phyloP scores from a whole-genome alignment of 2,329 filamentous ascomycete genomes.

The Phialocephala sp. region DNA sequence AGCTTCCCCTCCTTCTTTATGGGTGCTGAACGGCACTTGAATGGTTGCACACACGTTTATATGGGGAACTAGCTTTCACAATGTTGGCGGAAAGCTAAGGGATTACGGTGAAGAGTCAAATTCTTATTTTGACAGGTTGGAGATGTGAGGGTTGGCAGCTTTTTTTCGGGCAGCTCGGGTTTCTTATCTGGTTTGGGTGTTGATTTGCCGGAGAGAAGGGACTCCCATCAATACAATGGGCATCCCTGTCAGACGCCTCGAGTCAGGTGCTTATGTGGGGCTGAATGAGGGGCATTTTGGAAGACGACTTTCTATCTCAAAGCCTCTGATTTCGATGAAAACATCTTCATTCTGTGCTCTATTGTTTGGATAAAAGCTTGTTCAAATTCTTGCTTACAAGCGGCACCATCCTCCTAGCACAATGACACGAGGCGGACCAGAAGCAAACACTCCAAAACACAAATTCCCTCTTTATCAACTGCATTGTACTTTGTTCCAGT shows the following conservation, averaged over 20 bases:
- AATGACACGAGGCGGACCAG: too few species aligned
- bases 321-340: neutral
- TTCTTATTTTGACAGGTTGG: neutral
- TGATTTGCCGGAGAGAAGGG: neutral
- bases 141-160: neutral
- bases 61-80: neutral
- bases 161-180: neutral
- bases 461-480: too few species aligned
- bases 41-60: neutral
- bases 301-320: too few species aligned
- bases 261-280: constrained; percentile 6
- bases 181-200: neutral
- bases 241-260: neutral
- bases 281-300: neutral
- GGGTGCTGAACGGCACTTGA: constrained; percentile 1
- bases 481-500: too few species aligned
- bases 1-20: neutral
- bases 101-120: constrained; percentile 10
- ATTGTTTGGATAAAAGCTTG: too few species aligned
- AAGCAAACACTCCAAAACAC: too few species aligned
- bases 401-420: too few species aligned
- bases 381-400: too few species aligned
- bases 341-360: neutral
- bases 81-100: neutral
- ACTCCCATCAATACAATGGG: neutral